A percentile compares a stretch with the other conserved stretches of the same genome.
Conservation (phyloP, 2,329 filamentous ascomycete species). For the Cladophialophora yegresii region DNA sequence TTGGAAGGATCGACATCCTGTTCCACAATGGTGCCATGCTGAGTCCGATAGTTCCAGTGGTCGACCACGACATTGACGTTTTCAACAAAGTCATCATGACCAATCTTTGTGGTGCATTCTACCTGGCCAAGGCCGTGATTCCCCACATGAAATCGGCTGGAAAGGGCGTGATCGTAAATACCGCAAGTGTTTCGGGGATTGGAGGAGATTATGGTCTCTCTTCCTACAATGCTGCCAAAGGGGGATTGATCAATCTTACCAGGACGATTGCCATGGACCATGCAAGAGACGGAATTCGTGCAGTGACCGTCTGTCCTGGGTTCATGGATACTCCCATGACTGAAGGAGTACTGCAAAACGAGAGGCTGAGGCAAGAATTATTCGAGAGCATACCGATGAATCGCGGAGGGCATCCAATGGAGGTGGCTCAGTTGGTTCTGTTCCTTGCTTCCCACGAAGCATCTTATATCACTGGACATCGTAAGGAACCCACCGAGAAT, state of each 20-base stretch:
- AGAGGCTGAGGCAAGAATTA: conserved; percentile 18
- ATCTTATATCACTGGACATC: conserved; percentile 26
- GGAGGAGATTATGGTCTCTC: conserved; percentile 26
- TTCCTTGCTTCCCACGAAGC: conserved; percentile 19
- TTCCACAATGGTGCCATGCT: conserved; percentile 23
- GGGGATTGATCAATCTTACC: conserved; percentile 22
- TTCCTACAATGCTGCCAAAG: conserved; percentile 26
- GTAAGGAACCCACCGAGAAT: conserved; percentile 11
- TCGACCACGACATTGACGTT: conserved; percentile 19
- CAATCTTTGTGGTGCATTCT: conserved; percentile 24
- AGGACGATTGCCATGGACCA: conserved; percentile 25
- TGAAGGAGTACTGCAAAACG: conserved; percentile 2
- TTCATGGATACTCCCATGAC: conserved; percentile 25
- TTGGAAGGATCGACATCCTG: conserved; percentile 19
- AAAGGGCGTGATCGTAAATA: conserved; percentile 27
- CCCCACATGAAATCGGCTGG: conserved; percentile 20
- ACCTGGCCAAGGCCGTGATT: conserved; percentile 20
- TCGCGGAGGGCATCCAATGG: conserved; percentile 18
- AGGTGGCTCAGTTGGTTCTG: conserved; percentile 21
- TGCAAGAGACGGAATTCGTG: conserved; percentile 23
- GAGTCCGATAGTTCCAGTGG: conserved; percentile 19
- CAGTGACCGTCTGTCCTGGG: conserved; percentile 21
- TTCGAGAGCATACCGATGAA: conserved; percentile 25
- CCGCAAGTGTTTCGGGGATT: conserved; percentile 21
- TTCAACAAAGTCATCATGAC: conserved; percentile 28